Conservation (phyloP, 495 filamentous ascomycete genomes). For the Neurospora tetrasperma region DNA sequence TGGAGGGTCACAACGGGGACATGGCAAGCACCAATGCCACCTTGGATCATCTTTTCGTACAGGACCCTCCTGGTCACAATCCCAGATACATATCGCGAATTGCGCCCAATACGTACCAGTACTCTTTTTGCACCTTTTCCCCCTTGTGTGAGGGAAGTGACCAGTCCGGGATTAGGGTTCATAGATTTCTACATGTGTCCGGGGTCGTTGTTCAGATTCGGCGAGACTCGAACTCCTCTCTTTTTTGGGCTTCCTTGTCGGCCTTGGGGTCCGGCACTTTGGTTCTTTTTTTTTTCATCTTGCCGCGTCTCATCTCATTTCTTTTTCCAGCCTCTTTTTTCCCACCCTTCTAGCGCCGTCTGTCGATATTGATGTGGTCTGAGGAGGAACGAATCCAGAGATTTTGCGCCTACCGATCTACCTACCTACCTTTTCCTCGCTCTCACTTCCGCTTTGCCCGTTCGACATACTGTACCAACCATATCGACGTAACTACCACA, state of each 20-base stretch:
- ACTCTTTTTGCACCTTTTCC: not conserved
- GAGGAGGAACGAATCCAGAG: not conserved
- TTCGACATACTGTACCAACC: not conserved
- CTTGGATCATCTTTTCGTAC: not conserved
- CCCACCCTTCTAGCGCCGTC: not conserved
- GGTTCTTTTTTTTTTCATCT: not conserved
- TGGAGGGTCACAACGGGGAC: not conserved
- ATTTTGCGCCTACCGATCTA: not conserved
- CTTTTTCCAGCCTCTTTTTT: not conserved
- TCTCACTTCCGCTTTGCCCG: not conserved
- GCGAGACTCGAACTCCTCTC: not conserved
- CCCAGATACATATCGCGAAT: not conserved
- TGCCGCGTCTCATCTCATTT: not conserved
- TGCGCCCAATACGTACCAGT: not conserved
- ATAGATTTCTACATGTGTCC: not conserved
- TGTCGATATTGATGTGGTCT: not conserved
- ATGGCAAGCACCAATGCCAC: not conserved
- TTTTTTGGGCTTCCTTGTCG: not conserved
- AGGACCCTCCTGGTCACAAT: not conserved
- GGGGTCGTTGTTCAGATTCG: not conserved
- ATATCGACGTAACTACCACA: not conserved
- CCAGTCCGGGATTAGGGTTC: not conserved
- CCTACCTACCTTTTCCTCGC: not conserved
- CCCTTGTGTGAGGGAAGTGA: not conserved
- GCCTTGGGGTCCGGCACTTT: not conserved